Base-by-base conservation (phyloP, 192 early-diverging fungal species). In the Pilaira anomala region DNA sequence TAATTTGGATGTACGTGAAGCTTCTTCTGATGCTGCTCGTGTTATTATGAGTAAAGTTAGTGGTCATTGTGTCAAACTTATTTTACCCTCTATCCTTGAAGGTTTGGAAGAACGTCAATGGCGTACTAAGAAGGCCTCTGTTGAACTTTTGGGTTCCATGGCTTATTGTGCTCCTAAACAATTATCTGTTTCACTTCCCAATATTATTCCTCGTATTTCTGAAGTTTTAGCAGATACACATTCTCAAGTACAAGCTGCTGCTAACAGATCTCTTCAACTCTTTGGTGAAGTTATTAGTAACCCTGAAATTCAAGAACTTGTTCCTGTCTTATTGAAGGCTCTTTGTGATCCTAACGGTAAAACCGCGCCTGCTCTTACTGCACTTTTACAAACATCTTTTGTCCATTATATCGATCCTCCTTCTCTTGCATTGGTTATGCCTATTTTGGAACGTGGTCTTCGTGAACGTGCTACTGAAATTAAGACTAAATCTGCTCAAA, bases 351-450 rank as follows among this genome's bases (percentile, higher is more conserved):
- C 97, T 24, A 91, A 94, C 56, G 69, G 73, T 26, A 89, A 94
- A 69, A 98, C 97, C 1, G 80, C 84, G 33, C 66, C 82, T 9
- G 96, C 95, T 6, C 76, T 99, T 62, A 76, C 80, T 21, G 85
- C 89, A n/a, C 82, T 99, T 18, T 72, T 99, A 42, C 84, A 90
- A 61, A 99, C 97, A 2, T 86, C 94, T 3, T 99, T 99, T 67
- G 91, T 98, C 18, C 97, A 99, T 77, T 99, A 99, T 74, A 95
- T 99, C 56, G 97, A 99, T 72, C 89, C 96, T 12, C 94, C 97
- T 25, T 94, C 91, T 11, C 73, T 99, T 53, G 97, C 96, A 13
- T 80, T 98, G 53, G 87, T 99, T 22, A 90, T 98, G 57, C 97
- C 97, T 3, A 93, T 99, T 46, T 68, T 98, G 39, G 85, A 93